Conservation (phyloP, 1,284 basidiomycete species). For the Veloporphyrellus conicus region DNA sequence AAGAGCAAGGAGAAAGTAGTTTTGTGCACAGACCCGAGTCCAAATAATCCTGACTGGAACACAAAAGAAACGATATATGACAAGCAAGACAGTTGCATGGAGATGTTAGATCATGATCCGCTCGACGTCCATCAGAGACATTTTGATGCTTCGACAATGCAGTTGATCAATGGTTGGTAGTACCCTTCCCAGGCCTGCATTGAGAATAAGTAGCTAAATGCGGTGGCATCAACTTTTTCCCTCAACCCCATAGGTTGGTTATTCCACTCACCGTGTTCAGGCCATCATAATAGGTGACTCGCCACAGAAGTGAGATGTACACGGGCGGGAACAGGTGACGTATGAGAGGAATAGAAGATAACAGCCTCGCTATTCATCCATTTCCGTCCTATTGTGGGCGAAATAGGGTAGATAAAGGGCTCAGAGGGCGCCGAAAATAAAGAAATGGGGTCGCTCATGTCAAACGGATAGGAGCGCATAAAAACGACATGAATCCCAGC, state of each 20-base stretch:
- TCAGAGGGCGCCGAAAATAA: background rate
- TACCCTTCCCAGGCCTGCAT: conserved; percentile 33
- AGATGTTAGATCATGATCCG: conserved; percentile 28
- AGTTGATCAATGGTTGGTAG: conserved; percentile 32
- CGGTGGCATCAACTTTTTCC: background rate
- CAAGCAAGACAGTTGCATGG: too few relatives aligned
- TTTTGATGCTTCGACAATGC: conserved; percentile 28
- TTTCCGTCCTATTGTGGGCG: conserved; percentile 37
- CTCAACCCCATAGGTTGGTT: background rate
- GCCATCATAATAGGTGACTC: conserved; percentile 34
- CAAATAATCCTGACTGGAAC: too few relatives aligned
- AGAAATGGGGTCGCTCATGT: conserved; percentile 28
- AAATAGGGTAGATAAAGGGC: background rate
- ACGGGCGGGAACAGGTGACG: conserved; percentile 40
- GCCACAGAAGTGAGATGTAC: conserved; percentile 32
- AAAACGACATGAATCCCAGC: conserved; percentile 44
- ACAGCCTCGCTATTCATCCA: conserved; percentile 37
- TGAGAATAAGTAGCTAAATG: background rate
- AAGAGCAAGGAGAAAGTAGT: too few relatives aligned
- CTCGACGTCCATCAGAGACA: conserved; percentile 28
- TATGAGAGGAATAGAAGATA: conserved; percentile 41
- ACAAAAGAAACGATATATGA: too few relatives aligned
- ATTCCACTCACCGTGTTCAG: conserved; percentile 32
- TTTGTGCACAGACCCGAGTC: too few relatives aligned
- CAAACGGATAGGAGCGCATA: conserved; percentile 44